Evolutionary conservation across 164 flowering plant species (phyloP), one percentile per base, ranked within the genome.

Genomic region (Vitis rotundifolia): DNA sequence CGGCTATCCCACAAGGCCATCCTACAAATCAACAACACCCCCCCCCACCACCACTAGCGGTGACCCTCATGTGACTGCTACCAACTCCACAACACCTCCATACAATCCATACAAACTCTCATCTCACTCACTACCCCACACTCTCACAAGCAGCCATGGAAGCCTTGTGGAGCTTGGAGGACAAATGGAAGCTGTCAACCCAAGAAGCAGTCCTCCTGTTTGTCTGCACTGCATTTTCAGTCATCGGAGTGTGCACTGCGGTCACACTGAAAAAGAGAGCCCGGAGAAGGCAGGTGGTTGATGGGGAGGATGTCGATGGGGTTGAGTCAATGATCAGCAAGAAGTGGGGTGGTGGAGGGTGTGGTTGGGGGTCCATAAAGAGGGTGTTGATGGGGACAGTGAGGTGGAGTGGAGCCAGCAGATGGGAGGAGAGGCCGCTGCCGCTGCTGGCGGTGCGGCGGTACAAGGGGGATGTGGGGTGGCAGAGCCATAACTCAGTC

Each of bases 161-260:
- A 70, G 89, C 90, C 19, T 49, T 89, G 68, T 85, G 91, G 89
- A 80, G 73, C 14, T 65, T 89, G 52, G 89, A 88, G 60, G 85
- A 86, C 37, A 92, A 88, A 67, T 81, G 76, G 87, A 88, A 85
- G 74, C 69, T 87, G 1, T 74, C 92, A 19, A 89, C 90, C 8
- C 77, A 69, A 65, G 79, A 74, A 73, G 85, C 94, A 50, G 26
- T 76, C 9, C 55, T 86, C 28, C 54, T 87, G 7, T 69, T 88
- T 0, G 68, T 73, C 0, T 86, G 83, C 70, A 73, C 81, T 13
- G 74, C 79, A 11, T 14, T 77, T 5, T 71, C 80, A 2, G 78
- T 83, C 6, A 52, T 81, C 13, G 87, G 85, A 0, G 62, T 85
- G 2, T 89, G 91, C 58, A 64, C 75, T 11, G 79, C 76, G 0